phyloP scores from a whole-genome alignment of 2,329 filamentous ascomycete genomes.

The Cladophialophora carrionii region DNA sequence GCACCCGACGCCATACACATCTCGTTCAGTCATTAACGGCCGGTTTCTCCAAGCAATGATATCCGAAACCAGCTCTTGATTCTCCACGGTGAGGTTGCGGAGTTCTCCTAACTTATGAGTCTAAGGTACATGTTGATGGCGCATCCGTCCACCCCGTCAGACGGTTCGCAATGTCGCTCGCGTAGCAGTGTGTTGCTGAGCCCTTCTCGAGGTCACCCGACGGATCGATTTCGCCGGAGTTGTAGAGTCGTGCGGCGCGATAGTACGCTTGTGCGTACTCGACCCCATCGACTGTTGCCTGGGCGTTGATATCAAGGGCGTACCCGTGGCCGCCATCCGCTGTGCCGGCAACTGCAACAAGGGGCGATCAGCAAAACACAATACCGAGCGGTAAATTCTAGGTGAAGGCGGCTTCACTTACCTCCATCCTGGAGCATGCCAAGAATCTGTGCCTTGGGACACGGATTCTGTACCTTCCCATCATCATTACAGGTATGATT shows the following conservation, averaged over 20 bases:
- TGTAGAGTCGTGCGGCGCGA: constrained; percentile 48
- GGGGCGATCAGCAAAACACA: constrained; percentile 17
- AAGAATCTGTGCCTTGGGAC: constrained; percentile 43
- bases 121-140: constrained; percentile 29
- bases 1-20: not conserved
- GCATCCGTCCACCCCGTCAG: constrained; percentile 48
- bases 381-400: not conserved
- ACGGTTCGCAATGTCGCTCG: constrained; percentile 56
- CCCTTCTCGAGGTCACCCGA: constrained; percentile 45
- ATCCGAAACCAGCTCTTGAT: not conserved
- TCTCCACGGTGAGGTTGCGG: not conserved
- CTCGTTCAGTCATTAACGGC: not conserved
- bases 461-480: constrained; percentile 45
- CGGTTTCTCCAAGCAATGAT: not conserved
- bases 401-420: constrained; percentile 22
- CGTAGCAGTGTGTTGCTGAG: constrained; percentile 55
- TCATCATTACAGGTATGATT: constrained; percentile 45
- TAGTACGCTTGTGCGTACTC: constrained; percentile 40
- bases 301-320: constrained; percentile 40
- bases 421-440: constrained; percentile 48
- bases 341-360: constrained; percentile 41
- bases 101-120: constrained; percentile 13
- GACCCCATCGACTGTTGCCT: constrained; percentile 39
- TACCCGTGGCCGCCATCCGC: constrained; percentile 43
- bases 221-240: constrained; percentile 45